Conservation (phyloP, 2,329 filamentous ascomycete species). For the Fusarium sp. region DNA sequence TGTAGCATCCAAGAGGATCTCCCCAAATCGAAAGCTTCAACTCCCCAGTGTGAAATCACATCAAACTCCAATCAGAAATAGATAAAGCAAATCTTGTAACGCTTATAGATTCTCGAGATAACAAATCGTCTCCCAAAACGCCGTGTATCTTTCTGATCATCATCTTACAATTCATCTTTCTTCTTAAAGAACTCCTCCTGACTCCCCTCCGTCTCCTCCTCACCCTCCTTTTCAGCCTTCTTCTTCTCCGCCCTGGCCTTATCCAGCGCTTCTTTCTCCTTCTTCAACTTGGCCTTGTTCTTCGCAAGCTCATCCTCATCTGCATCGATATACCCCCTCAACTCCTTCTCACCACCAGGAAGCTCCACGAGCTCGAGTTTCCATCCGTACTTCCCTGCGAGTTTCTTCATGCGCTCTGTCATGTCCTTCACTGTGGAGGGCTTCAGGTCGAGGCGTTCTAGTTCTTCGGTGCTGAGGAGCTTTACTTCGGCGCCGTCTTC, state of each 20-base stretch:
- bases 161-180: conserved; percentile 46
- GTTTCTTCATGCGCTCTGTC: conserved; percentile 71
- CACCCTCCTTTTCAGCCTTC: conserved; percentile 25
- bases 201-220: conserved; percentile 24
- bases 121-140: conserved; percentile 14
- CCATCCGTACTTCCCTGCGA: conserved; percentile 80
- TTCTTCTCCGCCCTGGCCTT: conserved; percentile 46
- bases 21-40: background rate
- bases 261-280: conserved; percentile 9
- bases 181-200: conserved; percentile 27
- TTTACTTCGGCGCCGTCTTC: conserved; percentile 70
- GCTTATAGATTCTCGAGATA: conserved; percentile 4
- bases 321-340: conserved; percentile 75
- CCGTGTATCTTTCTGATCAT: conserved; percentile 48
- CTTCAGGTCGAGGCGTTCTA: conserved; percentile 74
- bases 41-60: background rate
- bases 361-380: conserved; percentile 81
- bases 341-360: conserved; percentile 65
- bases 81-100: background rate
- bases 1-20: background rate
- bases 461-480: conserved; percentile 70
- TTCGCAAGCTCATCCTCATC: conserved; percentile 52
- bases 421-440: conserved; percentile 75
- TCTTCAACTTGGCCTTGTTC: conserved; percentile 32
- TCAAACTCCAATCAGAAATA: background rate